Evolutionary conservation across 768 basidiomycete species (phyloP).

Genomic region (Leccinellum luteum): DNA sequence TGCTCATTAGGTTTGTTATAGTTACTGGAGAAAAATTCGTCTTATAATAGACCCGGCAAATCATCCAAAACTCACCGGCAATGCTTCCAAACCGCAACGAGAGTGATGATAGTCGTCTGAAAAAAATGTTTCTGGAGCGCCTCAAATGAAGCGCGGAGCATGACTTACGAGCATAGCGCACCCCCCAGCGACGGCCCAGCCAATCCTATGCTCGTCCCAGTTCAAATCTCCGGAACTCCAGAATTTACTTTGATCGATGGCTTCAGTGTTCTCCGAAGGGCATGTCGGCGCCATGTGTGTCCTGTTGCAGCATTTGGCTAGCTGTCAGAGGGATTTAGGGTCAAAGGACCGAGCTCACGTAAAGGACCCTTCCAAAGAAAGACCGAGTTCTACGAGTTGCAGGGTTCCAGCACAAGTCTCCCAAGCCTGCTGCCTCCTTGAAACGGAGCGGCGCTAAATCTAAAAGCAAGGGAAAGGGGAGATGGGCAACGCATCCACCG

Average conservation of each 20-base stretch:
- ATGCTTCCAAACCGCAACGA: constrained; percentile 54
- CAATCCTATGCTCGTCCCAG: constrained; percentile 65
- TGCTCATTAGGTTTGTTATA: constrained; percentile 73
- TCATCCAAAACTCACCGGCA: constrained; percentile 49
- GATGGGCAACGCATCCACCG: not conserved
- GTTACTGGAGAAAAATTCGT: constrained; percentile 41
- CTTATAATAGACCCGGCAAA: not conserved
- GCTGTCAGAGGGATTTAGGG: not conserved
- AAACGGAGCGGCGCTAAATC: not conserved
- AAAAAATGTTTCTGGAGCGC: not conserved
- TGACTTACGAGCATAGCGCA: constrained; percentile 53
- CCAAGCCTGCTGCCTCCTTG: not conserved
- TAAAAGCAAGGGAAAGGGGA: not conserved
- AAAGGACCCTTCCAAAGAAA: not conserved
- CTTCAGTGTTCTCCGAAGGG: constrained; percentile 48
- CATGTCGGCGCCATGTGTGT: constrained; percentile 36
- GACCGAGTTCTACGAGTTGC: not conserved
- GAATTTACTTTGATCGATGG: constrained; percentile 58
- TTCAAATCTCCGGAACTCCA: constrained; percentile 54
- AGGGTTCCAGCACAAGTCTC: not conserved
- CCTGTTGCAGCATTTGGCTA: not conserved
- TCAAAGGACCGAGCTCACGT: not conserved
- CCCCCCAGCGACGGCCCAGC: constrained; percentile 69
- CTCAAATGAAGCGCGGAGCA: not conserved
- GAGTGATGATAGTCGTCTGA: constrained; percentile 62